Conservation (phyloP, 2,329 filamentous ascomycete species). For the Claviceps digitariae region DNA sequence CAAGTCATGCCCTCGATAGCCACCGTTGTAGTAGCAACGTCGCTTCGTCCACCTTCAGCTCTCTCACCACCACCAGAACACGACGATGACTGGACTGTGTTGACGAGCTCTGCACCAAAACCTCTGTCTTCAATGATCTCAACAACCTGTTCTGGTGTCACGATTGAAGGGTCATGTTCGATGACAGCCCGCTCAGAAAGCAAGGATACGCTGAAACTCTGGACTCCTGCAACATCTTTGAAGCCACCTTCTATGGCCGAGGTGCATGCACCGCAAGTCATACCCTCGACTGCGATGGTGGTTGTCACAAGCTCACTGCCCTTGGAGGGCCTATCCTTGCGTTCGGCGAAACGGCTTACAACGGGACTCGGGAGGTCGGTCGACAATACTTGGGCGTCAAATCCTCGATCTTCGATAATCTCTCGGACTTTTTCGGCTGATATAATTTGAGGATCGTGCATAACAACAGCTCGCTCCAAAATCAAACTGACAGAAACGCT, state of each 20-base stretch:
- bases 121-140: conserved; percentile 58
- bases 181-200: conserved; percentile 77
- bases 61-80: conserved; percentile 11
- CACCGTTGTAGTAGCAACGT: conserved; percentile 62
- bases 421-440: conserved; percentile 65
- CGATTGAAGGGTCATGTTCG: conserved; percentile 53
- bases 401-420: conserved; percentile 82
- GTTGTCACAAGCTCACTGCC: conserved; percentile 45
- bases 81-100: conserved; percentile 41
- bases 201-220: conserved; percentile 67
- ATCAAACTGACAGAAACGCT: conserved; percentile 85
- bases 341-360: conserved; percentile 23
- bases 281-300: conserved; percentile 67
- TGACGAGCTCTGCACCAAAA: conserved; percentile 67
- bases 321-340: conserved; percentile 21
- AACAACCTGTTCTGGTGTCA: conserved; percentile 39
- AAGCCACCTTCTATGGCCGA: conserved; percentile 74
- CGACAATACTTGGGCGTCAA: conserved; percentile 79
- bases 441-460: conserved; percentile 68
- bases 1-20: conserved; percentile 96
- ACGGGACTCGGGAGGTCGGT: conserved; percentile 55
- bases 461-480: conserved; percentile 89
- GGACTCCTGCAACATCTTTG: conserved; percentile 58
- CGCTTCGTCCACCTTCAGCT: conserved; percentile 19
- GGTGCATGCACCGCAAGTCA: conserved; percentile 86